Evolutionary conservation across 805 yeast species (phyloP).

Genomic region (Myxozyma vanderwaltii): DNA sequence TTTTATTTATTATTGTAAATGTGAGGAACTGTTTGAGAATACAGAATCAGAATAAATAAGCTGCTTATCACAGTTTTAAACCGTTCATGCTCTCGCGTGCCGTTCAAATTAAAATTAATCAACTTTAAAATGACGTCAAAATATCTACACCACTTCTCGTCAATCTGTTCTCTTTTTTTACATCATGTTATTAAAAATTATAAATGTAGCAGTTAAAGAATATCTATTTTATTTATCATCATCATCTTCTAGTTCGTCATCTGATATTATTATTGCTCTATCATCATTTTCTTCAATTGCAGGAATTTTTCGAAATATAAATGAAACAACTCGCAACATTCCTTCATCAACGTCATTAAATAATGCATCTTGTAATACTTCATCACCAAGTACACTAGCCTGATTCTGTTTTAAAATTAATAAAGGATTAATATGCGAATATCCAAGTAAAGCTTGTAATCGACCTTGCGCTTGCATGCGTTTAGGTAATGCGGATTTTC

Average conservation of each 20-base stretch:
- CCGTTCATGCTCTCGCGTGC: not conserved
- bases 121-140: not conserved
- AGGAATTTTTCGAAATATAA: conserved; percentile 8
- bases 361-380: conserved; percentile 13
- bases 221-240: not conserved
- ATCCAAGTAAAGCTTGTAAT: conserved; percentile 61
- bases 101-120: not conserved
- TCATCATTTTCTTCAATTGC: not conserved
- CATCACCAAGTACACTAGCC: conserved; percentile 13
- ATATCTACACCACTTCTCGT: not conserved
- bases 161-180: no score
- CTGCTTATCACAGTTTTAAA: no score
- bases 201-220: not conserved
- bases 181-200: no score
- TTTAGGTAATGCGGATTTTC: conserved; percentile 22
- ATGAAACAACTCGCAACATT: conserved; percentile 12
- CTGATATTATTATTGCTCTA: conserved; percentile 3
- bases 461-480: conserved; percentile 49
- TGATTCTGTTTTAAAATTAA: conserved; percentile 6
- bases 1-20: no score
- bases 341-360: not conserved
- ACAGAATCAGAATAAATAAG: no score
- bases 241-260: not conserved
- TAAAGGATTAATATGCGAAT: conserved; percentile 65
- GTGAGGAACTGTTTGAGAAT: no score